A percentile compares a stretch with the other conserved stretches of the same genome.
These are phyloP conservation scores for Vitis hybrid DNA, from an alignment of 177 flowering plant species.

Conservation along the genomic window DNA sequence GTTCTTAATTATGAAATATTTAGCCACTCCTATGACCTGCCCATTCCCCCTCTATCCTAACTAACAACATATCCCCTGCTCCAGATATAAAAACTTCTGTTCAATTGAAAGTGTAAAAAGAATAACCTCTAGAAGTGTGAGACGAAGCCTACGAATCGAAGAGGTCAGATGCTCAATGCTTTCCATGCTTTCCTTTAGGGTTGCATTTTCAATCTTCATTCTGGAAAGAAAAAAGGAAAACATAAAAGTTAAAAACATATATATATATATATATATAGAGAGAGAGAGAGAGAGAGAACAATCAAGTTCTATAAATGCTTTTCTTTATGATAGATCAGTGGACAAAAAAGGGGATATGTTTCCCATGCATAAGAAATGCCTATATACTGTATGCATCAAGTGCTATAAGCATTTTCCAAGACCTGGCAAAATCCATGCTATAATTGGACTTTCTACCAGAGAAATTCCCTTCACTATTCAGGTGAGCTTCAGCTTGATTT, in stretches of 20 bases:
- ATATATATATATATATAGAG: neutral
- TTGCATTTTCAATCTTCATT: slow-evolving; percentile 88
- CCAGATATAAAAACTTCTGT: neutral
- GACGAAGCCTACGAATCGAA: slow-evolving; percentile 68
- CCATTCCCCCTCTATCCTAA: no score
- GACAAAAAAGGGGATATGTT: neutral
- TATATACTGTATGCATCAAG: neutral
- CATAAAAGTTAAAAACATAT: neutral
- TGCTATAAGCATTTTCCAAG: slow-evolving; percentile 7
- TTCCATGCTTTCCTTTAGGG: slow-evolving; percentile 79
- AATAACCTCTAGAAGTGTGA: slow-evolving; percentile 68
- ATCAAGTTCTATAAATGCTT: neutral
- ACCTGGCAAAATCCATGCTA: slow-evolving; percentile 82
- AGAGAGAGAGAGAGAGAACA: neutral
- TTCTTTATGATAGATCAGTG: neutral
- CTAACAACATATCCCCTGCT: no score
- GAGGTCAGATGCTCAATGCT: slow-evolving; percentile 78
- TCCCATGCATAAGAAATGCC: neutral
- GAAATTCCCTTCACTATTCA: slow-evolving; percentile 30
- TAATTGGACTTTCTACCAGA: slow-evolving; percentile 31
- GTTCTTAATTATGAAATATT: no score
- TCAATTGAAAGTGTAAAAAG: neutral
- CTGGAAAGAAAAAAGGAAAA: slow-evolving; percentile 29
- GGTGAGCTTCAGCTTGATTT: slow-evolving; percentile 32
- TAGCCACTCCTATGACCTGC: no score